Percentiles rank a stretch among this genome's conserved stretches.
These are phyloP conservation scores for Ceratobasidium sp. DNA, from an alignment of 1,284 basidiomycete genomes.

Conservation along the genomic window DNA sequence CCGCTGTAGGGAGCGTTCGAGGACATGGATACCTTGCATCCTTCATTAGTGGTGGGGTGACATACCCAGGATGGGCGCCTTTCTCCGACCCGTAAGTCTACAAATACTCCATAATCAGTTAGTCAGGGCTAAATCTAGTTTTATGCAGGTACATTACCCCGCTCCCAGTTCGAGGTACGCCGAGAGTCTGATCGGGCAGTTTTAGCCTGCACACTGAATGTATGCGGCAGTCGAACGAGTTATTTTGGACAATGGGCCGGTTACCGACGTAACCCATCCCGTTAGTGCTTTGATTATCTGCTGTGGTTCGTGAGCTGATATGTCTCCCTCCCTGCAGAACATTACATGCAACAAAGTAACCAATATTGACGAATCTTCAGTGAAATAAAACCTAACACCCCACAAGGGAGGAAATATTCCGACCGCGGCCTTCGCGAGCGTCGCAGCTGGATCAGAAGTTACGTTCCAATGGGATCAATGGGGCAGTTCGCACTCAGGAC, in stretches of 20 bases:
- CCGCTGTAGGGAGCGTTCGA: slow-evolving; percentile 5
- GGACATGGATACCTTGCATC: slow-evolving; percentile 39
- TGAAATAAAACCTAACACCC: not conserved
- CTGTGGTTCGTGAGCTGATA: not conserved
- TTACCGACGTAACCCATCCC: slow-evolving; percentile 24
- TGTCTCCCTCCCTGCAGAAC: not conserved
- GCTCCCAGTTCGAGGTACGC: slow-evolving; percentile 14
- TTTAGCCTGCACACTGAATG: not conserved
- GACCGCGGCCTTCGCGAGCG: not conserved
- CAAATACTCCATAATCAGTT: not conserved
- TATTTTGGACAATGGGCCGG: slow-evolving; percentile 32
- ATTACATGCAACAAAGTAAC: slow-evolving; percentile 41
- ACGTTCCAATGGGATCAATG: slow-evolving; percentile 44
- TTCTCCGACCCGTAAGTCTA: slow-evolving; percentile 34
- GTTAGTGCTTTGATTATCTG: not conserved
- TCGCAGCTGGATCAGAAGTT: slow-evolving; percentile 13
- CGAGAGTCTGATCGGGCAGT: not conserved
- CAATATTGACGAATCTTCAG: not conserved
- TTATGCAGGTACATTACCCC: slow-evolving; percentile 21
- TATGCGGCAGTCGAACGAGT: slow-evolving; percentile 29
- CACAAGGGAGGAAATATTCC: slow-evolving; percentile 19
- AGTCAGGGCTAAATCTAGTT: not conserved
- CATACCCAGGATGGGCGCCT: slow-evolving; percentile 40
- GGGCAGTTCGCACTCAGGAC: slow-evolving; percentile 41
- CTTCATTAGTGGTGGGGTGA: slow-evolving; percentile 30